Percentiles rank a stretch among this genome's conserved stretches.
These are phyloP conservation scores for Lepidopterella palustris DNA, from an alignment of 495 filamentous ascomycete genomes.

Conservation along the genomic window DNA sequence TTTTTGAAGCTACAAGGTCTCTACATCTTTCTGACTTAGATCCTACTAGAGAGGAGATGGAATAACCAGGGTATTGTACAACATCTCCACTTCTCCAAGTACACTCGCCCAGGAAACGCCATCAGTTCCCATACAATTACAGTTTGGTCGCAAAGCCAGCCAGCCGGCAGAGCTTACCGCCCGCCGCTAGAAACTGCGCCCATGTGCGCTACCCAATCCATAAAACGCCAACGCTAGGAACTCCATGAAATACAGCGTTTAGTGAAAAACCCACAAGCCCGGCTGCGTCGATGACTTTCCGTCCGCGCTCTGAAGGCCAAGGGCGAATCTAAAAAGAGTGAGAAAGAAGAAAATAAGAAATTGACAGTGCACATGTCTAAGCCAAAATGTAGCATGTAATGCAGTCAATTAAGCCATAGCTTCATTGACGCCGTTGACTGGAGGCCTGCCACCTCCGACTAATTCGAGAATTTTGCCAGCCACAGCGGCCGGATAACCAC, in stretches of 20 bases:
- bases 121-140: conserved; percentile 5
- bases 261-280: background rate
- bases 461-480: conserved; percentile 87
- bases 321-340: background rate
- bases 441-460: conserved; percentile 54
- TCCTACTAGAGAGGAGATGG: conserved; percentile 30
- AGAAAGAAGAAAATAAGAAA: conserved; percentile 1
- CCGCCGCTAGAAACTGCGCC: background rate
- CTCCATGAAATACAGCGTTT: background rate
- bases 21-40: background rate
- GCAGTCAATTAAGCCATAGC: background rate
- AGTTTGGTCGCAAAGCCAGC: background rate
- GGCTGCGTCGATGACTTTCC: background rate
- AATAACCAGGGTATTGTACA: conserved; percentile 31
- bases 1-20: background rate
- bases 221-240: background rate
- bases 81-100: background rate
- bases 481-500: conserved; percentile 88
- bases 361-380: background rate
- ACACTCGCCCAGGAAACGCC: conserved; percentile 5
- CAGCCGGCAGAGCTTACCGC: background rate
- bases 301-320: background rate
- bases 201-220: background rate
- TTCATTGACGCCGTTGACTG: background rate
- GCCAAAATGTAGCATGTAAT: background rate